Percentiles rank a stretch among this genome's conserved stretches.
These are phyloP conservation scores for Rhododendron vialii DNA, from an alignment of 148 eudicot species.

Conservation along the genomic window DNA sequence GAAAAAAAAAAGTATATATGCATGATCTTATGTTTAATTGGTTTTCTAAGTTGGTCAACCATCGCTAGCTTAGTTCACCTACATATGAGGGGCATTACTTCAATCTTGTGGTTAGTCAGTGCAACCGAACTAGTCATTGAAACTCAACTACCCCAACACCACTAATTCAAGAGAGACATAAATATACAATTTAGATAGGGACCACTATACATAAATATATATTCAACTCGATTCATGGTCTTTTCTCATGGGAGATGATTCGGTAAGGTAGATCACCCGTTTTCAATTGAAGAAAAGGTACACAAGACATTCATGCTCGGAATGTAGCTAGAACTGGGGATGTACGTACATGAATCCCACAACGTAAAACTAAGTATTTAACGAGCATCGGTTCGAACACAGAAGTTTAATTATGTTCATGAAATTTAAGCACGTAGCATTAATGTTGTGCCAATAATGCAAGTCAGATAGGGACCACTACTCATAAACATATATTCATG, in stretches of 20 bases:
- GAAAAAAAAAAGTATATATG: background rate
- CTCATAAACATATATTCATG: background rate
- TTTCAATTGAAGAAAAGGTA: too few relatives aligned
- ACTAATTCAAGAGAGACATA: background rate
- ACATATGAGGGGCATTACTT: background rate
- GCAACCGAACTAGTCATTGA: background rate
- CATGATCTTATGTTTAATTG: background rate
- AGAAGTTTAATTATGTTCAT: too few relatives aligned
- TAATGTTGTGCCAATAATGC: background rate
- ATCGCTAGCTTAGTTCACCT: background rate
- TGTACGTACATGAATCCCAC: background rate
- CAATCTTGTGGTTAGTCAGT: background rate
- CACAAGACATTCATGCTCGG: background rate
- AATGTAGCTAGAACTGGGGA: background rate
- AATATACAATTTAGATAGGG: background rate
- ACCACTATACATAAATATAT: background rate
- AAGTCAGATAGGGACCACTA: background rate
- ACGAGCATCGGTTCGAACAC: background rate
- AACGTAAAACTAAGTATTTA: too few relatives aligned
- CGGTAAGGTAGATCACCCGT: background rate
- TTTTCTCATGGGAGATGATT: background rate
- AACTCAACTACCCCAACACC: slow-evolving; percentile 1
- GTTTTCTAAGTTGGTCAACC: slow-evolving; percentile 1
- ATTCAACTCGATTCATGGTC: background rate
- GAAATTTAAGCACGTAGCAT: too few relatives aligned